Conservation (phyloP, 108 stramenopile genomes). For the Chaetoceros tenuissimus region DNA sequence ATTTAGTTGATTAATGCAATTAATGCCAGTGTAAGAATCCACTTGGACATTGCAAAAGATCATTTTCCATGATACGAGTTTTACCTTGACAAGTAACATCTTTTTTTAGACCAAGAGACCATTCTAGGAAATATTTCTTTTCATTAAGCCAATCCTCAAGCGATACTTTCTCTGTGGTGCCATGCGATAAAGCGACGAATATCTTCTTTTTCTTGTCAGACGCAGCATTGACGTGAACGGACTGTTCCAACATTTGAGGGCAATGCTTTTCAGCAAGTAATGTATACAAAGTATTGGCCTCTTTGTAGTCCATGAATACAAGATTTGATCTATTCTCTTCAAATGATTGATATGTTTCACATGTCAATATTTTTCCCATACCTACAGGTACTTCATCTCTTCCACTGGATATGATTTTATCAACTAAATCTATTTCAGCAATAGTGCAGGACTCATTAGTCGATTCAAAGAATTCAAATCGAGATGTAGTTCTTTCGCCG, state of each 20-base stretch:
- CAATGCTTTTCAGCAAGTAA: constrained; percentile 22
- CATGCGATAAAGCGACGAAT: neutral
- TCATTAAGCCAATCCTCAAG: neutral
- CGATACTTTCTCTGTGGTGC: neutral
- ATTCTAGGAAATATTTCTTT: neutral
- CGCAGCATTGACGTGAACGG: neutral
- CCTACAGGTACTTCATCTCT: constrained; percentile 10
- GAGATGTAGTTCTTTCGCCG: neutral
- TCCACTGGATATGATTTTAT: constrained; percentile 2
- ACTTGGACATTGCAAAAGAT: neutral
- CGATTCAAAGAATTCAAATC: constrained; percentile 1
- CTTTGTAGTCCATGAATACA: constrained; percentile 25
- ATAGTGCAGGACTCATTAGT: constrained; percentile 12
- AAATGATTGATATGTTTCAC: constrained; percentile 19
- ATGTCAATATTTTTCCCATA: constrained; percentile 10
- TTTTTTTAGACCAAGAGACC: neutral
- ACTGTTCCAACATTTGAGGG: constrained; percentile 6
- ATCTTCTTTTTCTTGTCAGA: neutral
- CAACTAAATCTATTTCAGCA: constrained; percentile 12
- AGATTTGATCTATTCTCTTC: constrained; percentile 24
- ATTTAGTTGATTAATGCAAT: too few species aligned
- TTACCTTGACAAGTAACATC: neutral
- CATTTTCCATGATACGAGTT: neutral
- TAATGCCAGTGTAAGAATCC: too few species aligned
- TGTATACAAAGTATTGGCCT: constrained; percentile 9